Evolutionary conservation across 768 basidiomycete species (phyloP).

Genomic region (Coprinellus micaceus): DNA sequence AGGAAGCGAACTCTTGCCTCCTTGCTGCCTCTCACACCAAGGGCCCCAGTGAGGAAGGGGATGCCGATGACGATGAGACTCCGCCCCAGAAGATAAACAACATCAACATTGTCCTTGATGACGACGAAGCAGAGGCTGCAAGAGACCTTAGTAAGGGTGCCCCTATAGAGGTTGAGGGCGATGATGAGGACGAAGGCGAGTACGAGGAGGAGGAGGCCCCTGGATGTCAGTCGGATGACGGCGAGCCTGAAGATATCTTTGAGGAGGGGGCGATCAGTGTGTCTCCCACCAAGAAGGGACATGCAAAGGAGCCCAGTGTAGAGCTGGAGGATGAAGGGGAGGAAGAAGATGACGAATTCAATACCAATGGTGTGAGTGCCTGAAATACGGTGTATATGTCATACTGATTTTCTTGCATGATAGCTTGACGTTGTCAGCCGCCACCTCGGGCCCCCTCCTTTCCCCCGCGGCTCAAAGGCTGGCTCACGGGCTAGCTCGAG

Average conservation of each 20-base stretch:
- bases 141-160: neutral
- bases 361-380: neutral
- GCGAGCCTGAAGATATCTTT: neutral
- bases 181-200: neutral
- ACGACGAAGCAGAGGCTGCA: neutral
- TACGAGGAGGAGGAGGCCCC: slow-evolving; percentile 29
- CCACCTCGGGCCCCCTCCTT: neutral
- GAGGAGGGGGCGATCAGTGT: neutral
- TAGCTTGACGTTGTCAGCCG: neutral
- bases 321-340: neutral
- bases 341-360: neutral
- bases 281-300: neutral
- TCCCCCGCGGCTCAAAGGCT: neutral
- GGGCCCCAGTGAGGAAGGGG: neutral
- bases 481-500: too few relatives aligned
- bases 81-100: neutral
- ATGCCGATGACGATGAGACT: neutral
- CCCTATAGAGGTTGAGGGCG: slow-evolving; percentile 9
- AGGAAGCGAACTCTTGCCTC: neutral
- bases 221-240: neutral
- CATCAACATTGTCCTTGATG: neutral
- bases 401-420: neutral
- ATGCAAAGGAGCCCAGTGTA: neutral
- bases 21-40: neutral
- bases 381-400: neutral